These are phyloP conservation scores for Pyrus hybrid DNA, from an alignment of 331 rosid species.

Conservation along the genomic window DNA sequence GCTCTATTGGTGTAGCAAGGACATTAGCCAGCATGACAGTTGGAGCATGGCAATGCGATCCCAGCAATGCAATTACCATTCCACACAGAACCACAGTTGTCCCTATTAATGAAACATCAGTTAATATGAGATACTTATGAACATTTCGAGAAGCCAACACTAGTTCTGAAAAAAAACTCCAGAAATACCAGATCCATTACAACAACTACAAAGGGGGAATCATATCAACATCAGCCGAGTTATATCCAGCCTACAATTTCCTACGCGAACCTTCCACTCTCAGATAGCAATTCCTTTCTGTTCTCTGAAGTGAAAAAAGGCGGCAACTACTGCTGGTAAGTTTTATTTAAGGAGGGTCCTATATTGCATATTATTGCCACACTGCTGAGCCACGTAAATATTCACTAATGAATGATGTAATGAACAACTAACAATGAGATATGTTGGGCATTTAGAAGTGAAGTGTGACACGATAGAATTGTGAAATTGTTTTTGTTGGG, in stretches of 20 bases:
- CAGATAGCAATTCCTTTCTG: neutral
- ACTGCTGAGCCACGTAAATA: too few species aligned
- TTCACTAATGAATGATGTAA: neutral
- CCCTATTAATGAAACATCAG: conserved; percentile 43
- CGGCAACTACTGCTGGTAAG: too few species aligned
- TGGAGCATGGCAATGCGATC: conserved; percentile 73
- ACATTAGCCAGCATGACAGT: conserved; percentile 80
- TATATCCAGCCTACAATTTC: neutral
- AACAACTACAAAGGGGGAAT: neutral
- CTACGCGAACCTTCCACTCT: neutral
- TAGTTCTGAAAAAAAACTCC: neutral
- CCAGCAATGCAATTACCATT: conserved; percentile 58
- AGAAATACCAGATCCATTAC: neutral
- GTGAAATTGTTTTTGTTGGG: neutral
- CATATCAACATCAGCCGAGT: neutral
- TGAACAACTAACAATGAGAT: neutral
- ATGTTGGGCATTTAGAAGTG: neutral
- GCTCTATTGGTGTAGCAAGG: conserved; percentile 73
- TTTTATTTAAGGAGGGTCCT: too few species aligned
- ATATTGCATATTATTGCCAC: too few species aligned
- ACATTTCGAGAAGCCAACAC: neutral
- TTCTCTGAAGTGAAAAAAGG: neutral
- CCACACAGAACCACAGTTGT: conserved; percentile 73
- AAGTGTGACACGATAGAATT: neutral
- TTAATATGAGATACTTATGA: neutral